Evolutionary conservation across 208 protist species (phyloP).

Genomic region (Crithidia expoeki): DNA sequence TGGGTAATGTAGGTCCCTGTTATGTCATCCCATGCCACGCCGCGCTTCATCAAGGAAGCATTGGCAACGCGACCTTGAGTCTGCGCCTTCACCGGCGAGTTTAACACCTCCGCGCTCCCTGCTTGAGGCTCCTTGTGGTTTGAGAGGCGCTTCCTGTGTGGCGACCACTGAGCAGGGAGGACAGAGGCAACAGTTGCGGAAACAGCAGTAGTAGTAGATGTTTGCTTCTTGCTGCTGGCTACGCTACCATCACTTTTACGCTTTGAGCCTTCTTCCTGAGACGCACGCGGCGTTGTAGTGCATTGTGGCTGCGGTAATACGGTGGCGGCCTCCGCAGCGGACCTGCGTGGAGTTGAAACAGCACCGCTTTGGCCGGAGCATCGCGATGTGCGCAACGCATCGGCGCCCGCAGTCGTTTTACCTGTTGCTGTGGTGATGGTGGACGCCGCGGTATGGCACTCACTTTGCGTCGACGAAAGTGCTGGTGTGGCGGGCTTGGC

Average conservation of each 20-base stretch:
- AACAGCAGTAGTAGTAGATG: background rate
- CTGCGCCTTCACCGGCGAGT: background rate
- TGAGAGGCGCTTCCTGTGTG: conserved; percentile 16
- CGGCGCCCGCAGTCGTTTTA: background rate
- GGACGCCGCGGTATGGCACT: background rate
- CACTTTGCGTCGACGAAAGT: background rate
- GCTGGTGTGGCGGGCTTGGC: background rate
- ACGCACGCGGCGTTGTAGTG: background rate
- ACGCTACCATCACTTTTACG: conserved; percentile 5
- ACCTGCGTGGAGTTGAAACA: background rate
- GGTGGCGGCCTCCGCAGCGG: background rate
- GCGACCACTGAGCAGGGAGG: background rate
- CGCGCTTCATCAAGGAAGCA: conserved; percentile 26
- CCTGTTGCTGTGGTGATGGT: conserved; percentile 1
- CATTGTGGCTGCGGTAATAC: background rate
- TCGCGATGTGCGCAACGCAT: conserved; percentile 18
- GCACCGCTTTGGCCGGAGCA: background rate
- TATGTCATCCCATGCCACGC: conserved; percentile 29
- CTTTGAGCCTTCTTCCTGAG: conserved; percentile 7
- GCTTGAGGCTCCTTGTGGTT: background rate
- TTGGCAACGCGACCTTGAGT: background rate
- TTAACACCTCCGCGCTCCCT: background rate
- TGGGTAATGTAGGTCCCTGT: conserved; percentile 35
- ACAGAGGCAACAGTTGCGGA: background rate
- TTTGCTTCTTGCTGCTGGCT: background rate